Evolutionary conservation across 2,329 filamentous ascomycete species (phyloP).

Genomic region (Monosporascus sp.): DNA sequence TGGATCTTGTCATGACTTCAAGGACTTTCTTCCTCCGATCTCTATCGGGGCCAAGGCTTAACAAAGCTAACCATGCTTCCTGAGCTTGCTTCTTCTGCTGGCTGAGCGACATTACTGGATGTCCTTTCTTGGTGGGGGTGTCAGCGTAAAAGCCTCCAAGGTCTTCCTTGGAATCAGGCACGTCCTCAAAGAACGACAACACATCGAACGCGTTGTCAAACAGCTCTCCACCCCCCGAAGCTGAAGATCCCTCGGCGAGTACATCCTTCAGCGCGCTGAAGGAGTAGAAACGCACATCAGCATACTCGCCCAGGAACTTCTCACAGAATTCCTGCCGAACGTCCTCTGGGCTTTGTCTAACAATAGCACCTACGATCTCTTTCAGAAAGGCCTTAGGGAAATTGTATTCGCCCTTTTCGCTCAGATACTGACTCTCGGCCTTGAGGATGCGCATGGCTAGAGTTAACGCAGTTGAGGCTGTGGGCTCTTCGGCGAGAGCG

Average conservation of each 20-base stretch:
- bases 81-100: conserved; percentile 77
- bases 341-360: conserved; percentile 53
- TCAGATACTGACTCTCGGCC: conserved; percentile 63
- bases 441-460: conserved; percentile 81
- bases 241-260: conserved; percentile 23
- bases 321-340: conserved; percentile 69
- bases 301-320: conserved; percentile 72
- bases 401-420: conserved; percentile 56
- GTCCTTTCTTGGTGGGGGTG: conserved; percentile 61
- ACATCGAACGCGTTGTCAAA: conserved; percentile 58
- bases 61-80: conserved; percentile 77
- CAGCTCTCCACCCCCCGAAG: conserved; percentile 26
- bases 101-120: conserved; percentile 57
- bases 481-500: conserved; percentile 57
- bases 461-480: conserved; percentile 68
- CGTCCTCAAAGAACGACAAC: conserved; percentile 62
- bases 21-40: conserved; percentile 77
- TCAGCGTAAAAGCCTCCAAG: conserved; percentile 64
- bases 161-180: conserved; percentile 62
- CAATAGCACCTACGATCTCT: conserved; percentile 56
- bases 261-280: conserved; percentile 60
- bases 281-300: conserved; percentile 81
- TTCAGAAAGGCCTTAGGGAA: conserved; percentile 67
- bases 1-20: conserved; percentile 66
- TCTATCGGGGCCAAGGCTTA: conserved; percentile 61